A percentile compares a stretch with the other conserved stretches of the same genome.
phyloP scores from a whole-genome alignment of 2,329 filamentous ascomycete genomes.

The Hypoxylon sp. region DNA sequence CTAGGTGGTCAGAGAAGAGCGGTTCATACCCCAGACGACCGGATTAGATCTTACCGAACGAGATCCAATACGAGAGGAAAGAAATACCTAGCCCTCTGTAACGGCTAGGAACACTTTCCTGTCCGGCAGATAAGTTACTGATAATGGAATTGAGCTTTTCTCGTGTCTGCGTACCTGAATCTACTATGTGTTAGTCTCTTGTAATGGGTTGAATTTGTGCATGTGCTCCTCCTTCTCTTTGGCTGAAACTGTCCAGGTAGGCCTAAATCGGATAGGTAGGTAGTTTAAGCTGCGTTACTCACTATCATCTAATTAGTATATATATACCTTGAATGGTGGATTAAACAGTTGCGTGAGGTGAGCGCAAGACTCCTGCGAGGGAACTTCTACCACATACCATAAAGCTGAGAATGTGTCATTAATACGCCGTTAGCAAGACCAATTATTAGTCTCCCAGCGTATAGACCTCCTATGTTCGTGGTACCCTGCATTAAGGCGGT shows the following conservation, averaged over 20 bases:
- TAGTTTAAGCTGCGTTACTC: conserved; percentile 15
- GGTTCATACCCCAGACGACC: background rate
- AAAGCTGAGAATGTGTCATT: conserved; percentile 58
- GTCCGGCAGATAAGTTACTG: conserved; percentile 31
- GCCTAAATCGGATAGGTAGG: background rate
- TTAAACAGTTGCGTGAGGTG: background rate
- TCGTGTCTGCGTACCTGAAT: conserved; percentile 41
- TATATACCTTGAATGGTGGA: background rate
- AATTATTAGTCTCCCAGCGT: conserved; percentile 64
- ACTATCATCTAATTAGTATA: conserved; percentile 25
- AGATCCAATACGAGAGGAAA: conserved; percentile 64
- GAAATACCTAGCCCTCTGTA: conserved; percentile 65
- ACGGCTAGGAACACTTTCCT: conserved; percentile 63
- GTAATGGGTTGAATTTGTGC: background rate
- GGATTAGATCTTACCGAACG: conserved; percentile 57
- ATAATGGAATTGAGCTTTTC: background rate
- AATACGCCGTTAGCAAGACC: conserved; percentile 59
- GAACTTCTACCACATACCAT: conserved; percentile 30
- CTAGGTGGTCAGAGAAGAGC: conserved; percentile 44
- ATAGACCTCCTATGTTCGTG: conserved; percentile 62
- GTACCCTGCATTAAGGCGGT: conserved; percentile 68
- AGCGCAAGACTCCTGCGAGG: too few relatives aligned
- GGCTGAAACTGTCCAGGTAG: background rate
- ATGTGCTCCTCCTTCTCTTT: background rate
- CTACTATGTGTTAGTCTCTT: conserved; percentile 32